phyloP scores from a whole-genome alignment of 805 yeast species.

The Candida insectorum region DNA sequence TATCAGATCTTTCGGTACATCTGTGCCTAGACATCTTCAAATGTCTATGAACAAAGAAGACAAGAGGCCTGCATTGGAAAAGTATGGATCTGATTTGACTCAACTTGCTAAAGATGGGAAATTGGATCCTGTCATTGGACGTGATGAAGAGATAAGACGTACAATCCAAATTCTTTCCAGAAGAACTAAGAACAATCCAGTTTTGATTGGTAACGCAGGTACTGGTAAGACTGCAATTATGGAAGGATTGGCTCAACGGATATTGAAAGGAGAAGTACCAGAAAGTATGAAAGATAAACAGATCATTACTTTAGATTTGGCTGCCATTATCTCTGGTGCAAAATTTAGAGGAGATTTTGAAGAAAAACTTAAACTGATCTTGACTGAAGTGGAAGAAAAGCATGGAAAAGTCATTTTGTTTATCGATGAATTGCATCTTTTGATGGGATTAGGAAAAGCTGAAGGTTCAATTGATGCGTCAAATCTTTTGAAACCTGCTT shows the following conservation, averaged over 20 bases:
- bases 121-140: constrained; percentile 93
- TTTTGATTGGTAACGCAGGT: constrained; percentile 93
- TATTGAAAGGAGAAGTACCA: constrained; percentile 88
- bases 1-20: not conserved
- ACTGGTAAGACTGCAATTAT: constrained; percentile 96
- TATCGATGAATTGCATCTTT: constrained; percentile 86
- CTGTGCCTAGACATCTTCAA: constrained; percentile 17
- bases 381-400: constrained; percentile 79
- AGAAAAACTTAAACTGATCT: constrained; percentile 75
- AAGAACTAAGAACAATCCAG: constrained; percentile 94
- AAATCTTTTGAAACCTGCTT: constrained; percentile 85
- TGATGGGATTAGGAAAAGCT: constrained; percentile 86
- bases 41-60: constrained; percentile 47
- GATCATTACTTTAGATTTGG: constrained; percentile 80
- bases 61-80: constrained; percentile 70
- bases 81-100: constrained; percentile 83
- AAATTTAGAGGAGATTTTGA: constrained; percentile 96
- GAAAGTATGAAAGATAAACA: constrained; percentile 87
- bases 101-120: constrained; percentile 85
- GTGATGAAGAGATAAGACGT: constrained; percentile 92
- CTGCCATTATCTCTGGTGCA: constrained; percentile 89
- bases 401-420: constrained; percentile 76
- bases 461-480: constrained; percentile 97
- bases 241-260: constrained; percentile 95
- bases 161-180: constrained; percentile 90